Percentiles rank a stretch among this genome's conserved stretches.
These are phyloP conservation scores for Chlorokybus atmophyticus DNA, from an alignment of 139 green algal species.

Conservation along the genomic window DNA sequence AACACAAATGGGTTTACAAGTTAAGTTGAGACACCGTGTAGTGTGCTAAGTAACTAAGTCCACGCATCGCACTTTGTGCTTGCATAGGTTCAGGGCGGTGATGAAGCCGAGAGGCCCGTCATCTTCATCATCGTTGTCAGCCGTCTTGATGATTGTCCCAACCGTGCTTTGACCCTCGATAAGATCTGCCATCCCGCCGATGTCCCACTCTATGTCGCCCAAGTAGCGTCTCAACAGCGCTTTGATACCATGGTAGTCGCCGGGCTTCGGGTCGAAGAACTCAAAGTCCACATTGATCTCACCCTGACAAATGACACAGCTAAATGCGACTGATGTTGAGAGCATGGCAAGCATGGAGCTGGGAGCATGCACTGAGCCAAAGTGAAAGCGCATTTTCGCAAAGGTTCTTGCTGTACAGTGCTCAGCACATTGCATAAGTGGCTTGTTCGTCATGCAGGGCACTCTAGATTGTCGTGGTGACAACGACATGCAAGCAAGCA, in stretches of 20 bases:
- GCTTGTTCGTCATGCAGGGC: too few relatives aligned
- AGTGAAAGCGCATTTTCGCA: too few relatives aligned
- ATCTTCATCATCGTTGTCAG: slow-evolving; percentile 50
- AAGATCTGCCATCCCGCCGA: slow-evolving; percentile 50
- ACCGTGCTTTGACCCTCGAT: slow-evolving; percentile 54
- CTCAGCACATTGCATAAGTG: too few relatives aligned
- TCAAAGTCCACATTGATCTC: slow-evolving; percentile 71
- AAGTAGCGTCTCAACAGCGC: slow-evolving; percentile 61
- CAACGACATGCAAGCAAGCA: too few relatives aligned
- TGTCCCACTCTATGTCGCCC: slow-evolving; percentile 53
- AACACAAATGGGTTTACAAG: too few relatives aligned
- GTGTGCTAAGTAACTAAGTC: too few relatives aligned
- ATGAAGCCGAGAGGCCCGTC: slow-evolving; percentile 66
- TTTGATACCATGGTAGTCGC: slow-evolving; percentile 73
- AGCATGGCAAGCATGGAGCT: too few relatives aligned
- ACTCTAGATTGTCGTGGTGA: too few relatives aligned
- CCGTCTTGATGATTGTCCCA: slow-evolving; percentile 70
- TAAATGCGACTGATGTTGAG: too few relatives aligned
- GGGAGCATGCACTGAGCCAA: too few relatives aligned
- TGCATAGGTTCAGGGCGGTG: slow-evolving; percentile 45
- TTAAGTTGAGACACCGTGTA: too few relatives aligned
- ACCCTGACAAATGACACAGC: slow-evolving; percentile 23
- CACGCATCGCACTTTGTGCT: slow-evolving; percentile 30
- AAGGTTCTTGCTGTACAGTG: too few relatives aligned
- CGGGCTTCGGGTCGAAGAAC: slow-evolving; percentile 70